These are phyloP conservation scores for Volutella citrinella DNA, from an alignment of 2,329 filamentous ascomycete species.

Conservation along the genomic window DNA sequence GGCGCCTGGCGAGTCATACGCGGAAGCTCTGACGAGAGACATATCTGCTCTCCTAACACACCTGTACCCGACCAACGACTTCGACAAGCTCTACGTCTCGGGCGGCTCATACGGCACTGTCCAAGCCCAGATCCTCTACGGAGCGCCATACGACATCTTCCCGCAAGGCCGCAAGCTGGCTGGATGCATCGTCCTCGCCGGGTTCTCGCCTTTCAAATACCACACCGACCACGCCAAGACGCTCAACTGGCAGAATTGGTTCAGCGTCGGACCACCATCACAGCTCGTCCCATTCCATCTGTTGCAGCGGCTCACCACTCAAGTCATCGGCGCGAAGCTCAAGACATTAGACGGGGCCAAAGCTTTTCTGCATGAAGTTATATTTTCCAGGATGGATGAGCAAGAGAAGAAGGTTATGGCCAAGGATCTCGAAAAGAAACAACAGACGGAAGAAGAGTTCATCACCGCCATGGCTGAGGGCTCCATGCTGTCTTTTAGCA, in stretches of 20 bases:
- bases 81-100: slow-evolving; percentile 13
- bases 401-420: too few relatives aligned
- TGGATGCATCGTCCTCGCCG: slow-evolving; percentile 14
- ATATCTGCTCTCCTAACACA: slow-evolving; percentile 12
- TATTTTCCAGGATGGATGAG: too few relatives aligned
- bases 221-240: slow-evolving; percentile 12
- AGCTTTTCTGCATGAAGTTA: too few relatives aligned
- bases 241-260: slow-evolving; percentile 17
- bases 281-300: slow-evolving; percentile 12
- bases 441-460: slow-evolving; percentile 11
- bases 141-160: slow-evolving; percentile 17
- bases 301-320: slow-evolving; percentile 11
- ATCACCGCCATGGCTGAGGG: slow-evolving; percentile 8
- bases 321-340: slow-evolving; percentile 10
- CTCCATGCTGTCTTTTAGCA: slow-evolving; percentile 9
- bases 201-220: slow-evolving; percentile 18
- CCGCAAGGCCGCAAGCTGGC: slow-evolving; percentile 14
- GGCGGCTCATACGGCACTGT: slow-evolving; percentile 22
- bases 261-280: slow-evolving; percentile 14
- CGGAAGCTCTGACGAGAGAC: slow-evolving; percentile 12
- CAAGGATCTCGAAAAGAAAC: too few relatives aligned
- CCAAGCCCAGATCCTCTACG: slow-evolving; percentile 20
- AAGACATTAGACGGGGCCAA: slow-evolving; percentile 7
- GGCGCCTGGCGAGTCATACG: slow-evolving; percentile 7
- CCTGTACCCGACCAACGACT: slow-evolving; percentile 12